Conservation (phyloP, 257 asterid genomes). For the Nicotiana otophora region DNA sequence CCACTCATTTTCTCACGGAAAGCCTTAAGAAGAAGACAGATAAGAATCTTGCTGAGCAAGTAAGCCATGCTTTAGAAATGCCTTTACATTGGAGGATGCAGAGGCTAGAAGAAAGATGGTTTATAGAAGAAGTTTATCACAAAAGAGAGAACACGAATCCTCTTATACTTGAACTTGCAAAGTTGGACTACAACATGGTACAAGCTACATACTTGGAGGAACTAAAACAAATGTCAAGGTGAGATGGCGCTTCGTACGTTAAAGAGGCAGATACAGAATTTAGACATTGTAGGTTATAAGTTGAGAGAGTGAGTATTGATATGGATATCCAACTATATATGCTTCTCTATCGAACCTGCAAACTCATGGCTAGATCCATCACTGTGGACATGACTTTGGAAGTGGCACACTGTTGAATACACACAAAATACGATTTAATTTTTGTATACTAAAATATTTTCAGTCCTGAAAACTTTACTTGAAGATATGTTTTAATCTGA, state of each 20-base stretch:
- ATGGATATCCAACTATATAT: background rate
- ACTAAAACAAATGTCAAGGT: slow-evolving; percentile 27
- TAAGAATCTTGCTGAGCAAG: slow-evolving; percentile 6
- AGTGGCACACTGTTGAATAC: no score
- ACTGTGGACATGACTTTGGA: no score
- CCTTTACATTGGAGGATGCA: slow-evolving; percentile 29
- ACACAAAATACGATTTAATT: background rate
- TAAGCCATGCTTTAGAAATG: slow-evolving; percentile 28
- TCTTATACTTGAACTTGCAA: slow-evolving; percentile 30
- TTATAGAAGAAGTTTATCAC: slow-evolving; percentile 17
- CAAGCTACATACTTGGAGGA: slow-evolving; percentile 26
- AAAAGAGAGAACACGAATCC: slow-evolving; percentile 9
- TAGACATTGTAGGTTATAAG: background rate
- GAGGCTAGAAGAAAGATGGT: slow-evolving; percentile 29
- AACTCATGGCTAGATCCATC: no score
- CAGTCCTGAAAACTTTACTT: background rate
- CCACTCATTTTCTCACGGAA: slow-evolving; percentile 15
- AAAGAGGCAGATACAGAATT: background rate
- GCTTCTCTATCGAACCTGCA: background rate
- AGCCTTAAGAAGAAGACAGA: slow-evolving; percentile 4
- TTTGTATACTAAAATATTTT: background rate
- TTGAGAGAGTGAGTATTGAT: background rate
- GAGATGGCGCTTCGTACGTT: background rate
- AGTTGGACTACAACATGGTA: slow-evolving; percentile 29
- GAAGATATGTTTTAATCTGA: background rate